These are phyloP conservation scores for Edaphochlamys debaryana DNA, from an alignment of 139 green algal species.

Conservation along the genomic window DNA sequence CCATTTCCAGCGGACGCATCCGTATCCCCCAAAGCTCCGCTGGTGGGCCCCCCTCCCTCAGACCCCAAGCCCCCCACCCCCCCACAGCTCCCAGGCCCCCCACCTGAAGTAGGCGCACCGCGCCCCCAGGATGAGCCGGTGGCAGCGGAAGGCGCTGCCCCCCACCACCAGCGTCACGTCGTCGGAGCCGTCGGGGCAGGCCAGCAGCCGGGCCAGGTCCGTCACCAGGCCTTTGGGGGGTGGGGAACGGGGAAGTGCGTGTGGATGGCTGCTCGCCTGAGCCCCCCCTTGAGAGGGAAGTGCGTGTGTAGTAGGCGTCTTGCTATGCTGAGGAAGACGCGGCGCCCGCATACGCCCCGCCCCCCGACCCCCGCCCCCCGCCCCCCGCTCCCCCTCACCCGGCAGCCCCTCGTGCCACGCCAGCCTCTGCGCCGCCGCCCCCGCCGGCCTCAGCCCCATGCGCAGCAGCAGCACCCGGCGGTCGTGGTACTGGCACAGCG, in stretches of 20 bases:
- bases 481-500: constrained; percentile 30
- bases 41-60: no score
- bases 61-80: no score
- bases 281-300: no score
- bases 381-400: background rate
- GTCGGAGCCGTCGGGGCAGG: background rate
- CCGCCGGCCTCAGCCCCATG: background rate
- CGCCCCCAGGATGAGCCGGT: constrained; percentile 19
- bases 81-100: no score
- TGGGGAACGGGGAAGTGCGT: no score
- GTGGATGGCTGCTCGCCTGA: background rate
- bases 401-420: background rate
- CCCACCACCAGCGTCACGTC: constrained; percentile 13
- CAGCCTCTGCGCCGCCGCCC: background rate
- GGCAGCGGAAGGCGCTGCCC: constrained; percentile 3
- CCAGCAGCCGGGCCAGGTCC: constrained; percentile 10
- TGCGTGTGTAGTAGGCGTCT: background rate
- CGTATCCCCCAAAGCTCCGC: no score
- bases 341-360: no score
- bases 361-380: no score
- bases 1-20: no score
- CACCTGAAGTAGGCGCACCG: constrained; percentile 33
- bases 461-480: constrained; percentile 30
- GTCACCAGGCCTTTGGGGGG: no score
- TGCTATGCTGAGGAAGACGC: no score